Percentiles rank a stretch among this genome's conserved stretches.
Conservation (phyloP, 1,284 basidiomycete genomes). For the Ganoderma resinaceum region DNA sequence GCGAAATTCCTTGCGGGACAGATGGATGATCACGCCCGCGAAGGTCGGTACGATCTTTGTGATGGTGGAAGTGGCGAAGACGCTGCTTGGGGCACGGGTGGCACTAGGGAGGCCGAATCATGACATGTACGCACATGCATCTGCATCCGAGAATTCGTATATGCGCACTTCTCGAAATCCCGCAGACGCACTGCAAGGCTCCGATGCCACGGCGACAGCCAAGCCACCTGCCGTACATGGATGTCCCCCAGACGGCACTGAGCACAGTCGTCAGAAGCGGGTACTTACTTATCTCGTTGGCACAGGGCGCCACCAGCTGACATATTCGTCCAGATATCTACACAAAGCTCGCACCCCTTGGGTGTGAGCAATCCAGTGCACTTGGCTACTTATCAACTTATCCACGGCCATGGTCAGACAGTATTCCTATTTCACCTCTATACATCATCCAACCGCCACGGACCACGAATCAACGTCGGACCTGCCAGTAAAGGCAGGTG, state of each 20-base stretch:
- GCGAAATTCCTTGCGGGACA: neutral
- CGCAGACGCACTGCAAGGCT: neutral
- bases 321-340: neutral
- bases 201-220: neutral
- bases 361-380: neutral
- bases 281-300: neutral
- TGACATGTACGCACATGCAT: neutral
- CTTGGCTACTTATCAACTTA: neutral
- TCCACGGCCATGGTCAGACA: neutral
- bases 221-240: neutral
- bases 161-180: neutral
- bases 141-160: neutral
- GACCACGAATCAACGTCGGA: neutral
- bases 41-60: neutral
- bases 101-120: neutral
- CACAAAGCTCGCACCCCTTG: neutral
- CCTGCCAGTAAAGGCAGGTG: neutral
- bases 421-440: too few species aligned
- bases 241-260: neutral
- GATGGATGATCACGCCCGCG: neutral
- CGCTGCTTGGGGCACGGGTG: neutral
- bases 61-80: neutral
- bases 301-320: neutral
- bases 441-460: neutral
- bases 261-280: neutral